These are phyloP conservation scores for Ogataea pilisensis DNA, from an alignment of 805 yeast species.

Conservation along the genomic window DNA sequence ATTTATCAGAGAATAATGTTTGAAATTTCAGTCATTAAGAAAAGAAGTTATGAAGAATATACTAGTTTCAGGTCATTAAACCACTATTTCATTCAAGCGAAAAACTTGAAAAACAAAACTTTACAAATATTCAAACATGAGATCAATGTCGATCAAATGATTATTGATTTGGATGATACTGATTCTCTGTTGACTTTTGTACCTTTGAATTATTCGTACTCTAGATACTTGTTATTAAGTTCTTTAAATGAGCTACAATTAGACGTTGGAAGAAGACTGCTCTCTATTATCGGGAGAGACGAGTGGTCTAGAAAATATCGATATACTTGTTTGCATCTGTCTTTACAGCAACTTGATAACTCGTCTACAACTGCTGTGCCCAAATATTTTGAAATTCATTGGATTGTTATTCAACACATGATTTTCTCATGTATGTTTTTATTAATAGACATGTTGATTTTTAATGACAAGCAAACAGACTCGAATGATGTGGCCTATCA, in stretches of 20 bases:
- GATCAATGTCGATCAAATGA: not conserved
- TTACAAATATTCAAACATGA: not conserved
- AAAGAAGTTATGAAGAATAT: conserved; percentile 1
- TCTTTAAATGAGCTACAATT: not conserved
- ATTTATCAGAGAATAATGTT: conserved; percentile 3
- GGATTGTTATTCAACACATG: conserved; percentile 8
- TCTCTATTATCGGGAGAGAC: conserved; percentile 2
- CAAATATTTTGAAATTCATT: conserved; percentile 1
- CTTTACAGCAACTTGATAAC: not conserved
- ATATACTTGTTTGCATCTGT: not conserved
- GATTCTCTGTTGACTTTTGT: not conserved
- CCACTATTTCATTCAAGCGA: not conserved
- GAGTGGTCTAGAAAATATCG: conserved; percentile 3
- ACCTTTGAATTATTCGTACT: not conserved
- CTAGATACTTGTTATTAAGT: not conserved
- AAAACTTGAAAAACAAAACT: not conserved
- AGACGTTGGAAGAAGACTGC: not conserved
- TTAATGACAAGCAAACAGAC: not conserved
- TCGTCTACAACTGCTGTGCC: conserved; percentile 2
- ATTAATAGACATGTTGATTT: conserved; percentile 6
- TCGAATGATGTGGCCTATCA: conserved; percentile 12
- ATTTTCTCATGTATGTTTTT: conserved; percentile 3
- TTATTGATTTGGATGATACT: not conserved
- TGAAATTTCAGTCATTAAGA: conserved; percentile 1
- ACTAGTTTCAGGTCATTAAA: not conserved